Percentiles rank a stretch among this genome's conserved stretches.
Conservation (phyloP, 768 basidiomycete genomes). For the Kwoniella dejecticola region DNA sequence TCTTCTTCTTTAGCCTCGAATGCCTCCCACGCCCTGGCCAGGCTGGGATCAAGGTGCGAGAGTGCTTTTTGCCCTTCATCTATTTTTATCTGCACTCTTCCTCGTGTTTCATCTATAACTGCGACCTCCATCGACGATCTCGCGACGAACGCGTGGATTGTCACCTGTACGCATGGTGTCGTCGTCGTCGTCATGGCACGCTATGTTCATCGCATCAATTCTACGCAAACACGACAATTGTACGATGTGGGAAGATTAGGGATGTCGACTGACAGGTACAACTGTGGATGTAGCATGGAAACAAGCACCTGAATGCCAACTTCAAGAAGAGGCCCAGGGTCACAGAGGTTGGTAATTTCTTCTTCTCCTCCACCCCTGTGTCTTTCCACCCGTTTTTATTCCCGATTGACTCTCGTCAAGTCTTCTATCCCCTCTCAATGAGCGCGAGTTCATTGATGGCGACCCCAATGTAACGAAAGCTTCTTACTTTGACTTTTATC, state of each 20-base stretch:
- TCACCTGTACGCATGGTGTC: too few relatives aligned
- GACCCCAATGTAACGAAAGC: neutral
- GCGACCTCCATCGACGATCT: constrained; percentile 23
- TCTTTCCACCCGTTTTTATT: too few relatives aligned
- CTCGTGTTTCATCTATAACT: too few relatives aligned
- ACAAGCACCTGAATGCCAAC: constrained; percentile 87
- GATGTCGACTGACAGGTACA: constrained; percentile 16
- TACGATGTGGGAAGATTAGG: neutral
- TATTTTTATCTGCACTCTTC: constrained; percentile 20
- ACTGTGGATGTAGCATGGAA: constrained; percentile 66
- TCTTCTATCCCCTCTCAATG: neutral
- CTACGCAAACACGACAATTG: neutral
- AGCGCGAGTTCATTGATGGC: neutral
- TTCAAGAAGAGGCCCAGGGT: constrained; percentile 97
- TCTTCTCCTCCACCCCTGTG: neutral
- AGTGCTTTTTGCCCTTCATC: constrained; percentile 21
- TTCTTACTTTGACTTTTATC: neutral
- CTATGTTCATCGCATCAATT: neutral
- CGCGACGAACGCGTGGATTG: too few relatives aligned
- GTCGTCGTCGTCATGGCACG: too few relatives aligned
- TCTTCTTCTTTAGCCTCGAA: constrained; percentile 25
- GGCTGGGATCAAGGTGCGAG: constrained; percentile 41
- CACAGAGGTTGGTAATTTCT: constrained; percentile 76
- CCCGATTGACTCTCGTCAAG: too few relatives aligned
- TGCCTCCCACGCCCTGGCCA: constrained; percentile 49